These are phyloP conservation scores for Lomentospora prolificans DNA, from an alignment of 2,329 filamentous ascomycete species.

Conservation along the genomic window DNA sequence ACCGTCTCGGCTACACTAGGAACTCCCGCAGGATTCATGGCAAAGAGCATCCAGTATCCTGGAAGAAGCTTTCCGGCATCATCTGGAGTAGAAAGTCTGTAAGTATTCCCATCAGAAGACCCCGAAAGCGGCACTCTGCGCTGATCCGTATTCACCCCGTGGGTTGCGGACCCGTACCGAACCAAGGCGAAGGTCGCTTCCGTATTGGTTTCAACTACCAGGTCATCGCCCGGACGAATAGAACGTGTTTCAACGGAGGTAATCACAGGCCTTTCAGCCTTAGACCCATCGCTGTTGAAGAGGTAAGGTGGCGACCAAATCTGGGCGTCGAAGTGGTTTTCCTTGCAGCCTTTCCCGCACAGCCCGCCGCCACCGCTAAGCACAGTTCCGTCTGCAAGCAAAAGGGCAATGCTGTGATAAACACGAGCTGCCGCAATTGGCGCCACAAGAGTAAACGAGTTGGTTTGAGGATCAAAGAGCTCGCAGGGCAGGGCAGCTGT, in stretches of 20 bases:
- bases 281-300: conserved; percentile 31
- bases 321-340: conserved; percentile 43
- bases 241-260: conserved; percentile 20
- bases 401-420: conserved; percentile 39
- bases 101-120: conserved; percentile 19
- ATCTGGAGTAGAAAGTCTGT: conserved; percentile 30
- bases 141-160: conserved; percentile 50
- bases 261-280: conserved; percentile 32
- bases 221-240: conserved; percentile 20
- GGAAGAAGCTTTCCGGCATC: conserved; percentile 41
- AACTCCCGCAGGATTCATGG: conserved; percentile 30
- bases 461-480: conserved; percentile 31
- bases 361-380: conserved; percentile 42
- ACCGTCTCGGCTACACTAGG: conserved; percentile 36
- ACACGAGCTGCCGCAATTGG: conserved; percentile 30
- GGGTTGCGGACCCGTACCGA: conserved; percentile 38
- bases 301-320: conserved; percentile 48
- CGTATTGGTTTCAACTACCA: conserved; percentile 14
- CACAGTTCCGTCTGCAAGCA: conserved; percentile 40
- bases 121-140: conserved; percentile 35
- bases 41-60: conserved; percentile 46
- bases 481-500: conserved; percentile 31
- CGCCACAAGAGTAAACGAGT: conserved; percentile 27
- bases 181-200: conserved; percentile 30
- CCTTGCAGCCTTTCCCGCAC: conserved; percentile 31